Base-by-base conservation (phyloP, 2,329 filamentous ascomycete genomes). In the Onygenales sp. region DNA sequence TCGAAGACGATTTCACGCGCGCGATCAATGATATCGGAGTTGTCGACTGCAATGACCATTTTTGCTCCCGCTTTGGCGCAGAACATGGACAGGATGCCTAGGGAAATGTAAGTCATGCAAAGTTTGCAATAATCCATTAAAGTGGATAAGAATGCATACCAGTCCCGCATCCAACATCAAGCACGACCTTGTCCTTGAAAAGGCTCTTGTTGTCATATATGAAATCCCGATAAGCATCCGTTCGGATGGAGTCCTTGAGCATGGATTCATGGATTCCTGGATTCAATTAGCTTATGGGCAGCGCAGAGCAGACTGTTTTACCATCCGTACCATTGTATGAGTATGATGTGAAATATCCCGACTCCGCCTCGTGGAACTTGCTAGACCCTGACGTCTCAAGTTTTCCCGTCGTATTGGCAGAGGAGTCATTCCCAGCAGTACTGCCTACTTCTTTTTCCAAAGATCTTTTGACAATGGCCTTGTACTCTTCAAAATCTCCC, bases 211-310 rank as follows among this genome's bases (percentile, higher is more conserved):
- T 89, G 60, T 84, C 82, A 73, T 96, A 95, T 64, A 96, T 90
- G 67, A 96, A 95, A 71, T 97, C 90, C 45, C 91, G 84, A 72
- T 97, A 97, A 2, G 89, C 86, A 63, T 95, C 87, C 9, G 91
- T 97, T 50, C 91, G 86, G 42, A 95, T 79, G 0, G 81, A 78
- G 65, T 97, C 91, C 68, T 95, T 95, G 57, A 97, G 79, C 91
- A 97, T 97, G 7, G 87, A 90, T 66, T 95, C 89, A 68, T 97
- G 91, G 53, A 97, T 96, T 54, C 89, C 88, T 87, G 65, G 3
- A 5, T n/a, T 14, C 6, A 54, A 31, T 32, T 32, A 60, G 53
- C 61, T 58, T 13, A 44, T 43, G 50, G 31, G 51, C 35, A 47
- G 36, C 45, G 33, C 33, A 32, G 31, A 36, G 14, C 9, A 48